These are phyloP conservation scores for Phytophthora tubulina DNA, from an alignment of 352 stramenopile species.

Conservation along the genomic window DNA sequence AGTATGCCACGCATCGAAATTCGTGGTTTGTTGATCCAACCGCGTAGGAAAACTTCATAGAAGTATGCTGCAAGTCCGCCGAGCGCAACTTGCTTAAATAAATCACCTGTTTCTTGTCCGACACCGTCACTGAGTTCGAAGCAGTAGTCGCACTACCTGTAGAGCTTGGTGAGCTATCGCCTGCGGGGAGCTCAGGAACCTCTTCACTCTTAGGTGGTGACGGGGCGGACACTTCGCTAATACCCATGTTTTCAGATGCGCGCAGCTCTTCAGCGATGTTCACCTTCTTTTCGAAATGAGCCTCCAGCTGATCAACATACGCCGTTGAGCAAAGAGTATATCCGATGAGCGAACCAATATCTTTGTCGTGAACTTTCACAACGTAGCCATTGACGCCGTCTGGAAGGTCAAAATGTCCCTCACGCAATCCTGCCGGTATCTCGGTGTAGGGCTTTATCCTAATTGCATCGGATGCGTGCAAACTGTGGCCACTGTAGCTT, in stretches of 20 bases:
- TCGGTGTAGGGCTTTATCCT: slow-evolving; percentile 64
- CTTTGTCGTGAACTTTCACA: slow-evolving; percentile 84
- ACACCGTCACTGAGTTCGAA: slow-evolving; percentile 30
- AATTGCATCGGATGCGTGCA: slow-evolving; percentile 50
- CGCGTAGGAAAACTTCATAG: slow-evolving; percentile 83
- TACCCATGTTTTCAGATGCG: slow-evolving; percentile 30
- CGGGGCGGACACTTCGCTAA: slow-evolving; percentile 33
- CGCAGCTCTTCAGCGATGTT: slow-evolving; percentile 63
- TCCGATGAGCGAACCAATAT: slow-evolving; percentile 83
- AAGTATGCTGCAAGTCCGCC: slow-evolving; percentile 78
- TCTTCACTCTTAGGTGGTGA: slow-evolving; percentile 33
- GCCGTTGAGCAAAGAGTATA: slow-evolving; percentile 80
- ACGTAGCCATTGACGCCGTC: slow-evolving; percentile 79
- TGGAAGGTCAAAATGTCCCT: slow-evolving; percentile 81
- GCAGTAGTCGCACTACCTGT: slow-evolving; percentile 9
- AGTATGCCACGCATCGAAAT: slow-evolving; percentile 81
- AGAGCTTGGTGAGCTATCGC: slow-evolving; percentile 6
- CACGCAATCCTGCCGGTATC: slow-evolving; percentile 54
- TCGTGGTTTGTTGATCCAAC: slow-evolving; percentile 58
- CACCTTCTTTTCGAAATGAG: slow-evolving; percentile 64
- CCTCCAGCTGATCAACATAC: slow-evolving; percentile 78
- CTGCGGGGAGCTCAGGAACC: slow-evolving; percentile 6
- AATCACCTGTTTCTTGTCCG: slow-evolving; percentile 51
- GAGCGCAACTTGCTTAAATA: slow-evolving; percentile 81
- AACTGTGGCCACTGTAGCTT: slow-evolving; percentile 35